A percentile compares a stretch with the other conserved stretches of the same genome.
Conservation (phyloP, 352 stramenopile genomes). For the Saprolegnia parasitica region DNA sequence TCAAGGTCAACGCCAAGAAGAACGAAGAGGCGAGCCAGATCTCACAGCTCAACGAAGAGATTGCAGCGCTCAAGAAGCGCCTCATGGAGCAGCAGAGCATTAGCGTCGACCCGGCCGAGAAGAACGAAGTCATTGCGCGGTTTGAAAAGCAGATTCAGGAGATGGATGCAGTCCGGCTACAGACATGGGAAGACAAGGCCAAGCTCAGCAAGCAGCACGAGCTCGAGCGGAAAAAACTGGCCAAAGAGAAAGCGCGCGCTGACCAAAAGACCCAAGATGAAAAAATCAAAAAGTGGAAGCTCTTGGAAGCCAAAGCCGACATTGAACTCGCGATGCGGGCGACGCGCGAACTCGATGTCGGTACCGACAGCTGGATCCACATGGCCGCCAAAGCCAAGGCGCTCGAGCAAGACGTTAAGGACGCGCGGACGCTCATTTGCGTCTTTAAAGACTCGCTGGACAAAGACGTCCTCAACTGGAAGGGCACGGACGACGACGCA, state of each 20-base stretch:
- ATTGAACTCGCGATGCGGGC: slow-evolving; percentile 75
- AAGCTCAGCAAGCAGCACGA: slow-evolving; percentile 84
- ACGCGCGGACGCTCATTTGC: slow-evolving; percentile 73
- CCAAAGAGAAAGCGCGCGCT: slow-evolving; percentile 68
- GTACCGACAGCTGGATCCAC: slow-evolving; percentile 3
- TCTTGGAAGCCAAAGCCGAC: slow-evolving; percentile 79
- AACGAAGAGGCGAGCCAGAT: slow-evolving; percentile 91
- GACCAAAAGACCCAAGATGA: slow-evolving; percentile 79
- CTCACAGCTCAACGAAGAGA: slow-evolving; percentile 87
- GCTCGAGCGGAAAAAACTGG: slow-evolving; percentile 72
- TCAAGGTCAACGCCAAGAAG: slow-evolving; percentile 91
- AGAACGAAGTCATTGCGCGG: slow-evolving; percentile 82
- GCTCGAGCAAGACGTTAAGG: slow-evolving; percentile 68
- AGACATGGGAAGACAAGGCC: slow-evolving; percentile 87
- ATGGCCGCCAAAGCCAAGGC: slow-evolving; percentile 37
- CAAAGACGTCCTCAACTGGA: slow-evolving; percentile 75
- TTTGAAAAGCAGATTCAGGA: slow-evolving; percentile 88
- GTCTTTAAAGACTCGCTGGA: slow-evolving; percentile 77
- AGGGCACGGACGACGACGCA: slow-evolving; percentile 41
- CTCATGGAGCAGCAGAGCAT: slow-evolving; percentile 59
- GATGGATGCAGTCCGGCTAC: slow-evolving; percentile 75
- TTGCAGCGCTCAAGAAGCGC: slow-evolving; percentile 84
- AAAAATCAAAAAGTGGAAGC: slow-evolving; percentile 75
- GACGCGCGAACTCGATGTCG: slow-evolving; percentile 55
- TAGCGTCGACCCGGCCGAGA: slow-evolving; percentile 75